These are phyloP conservation scores for Solanum sparsipilum DNA, from an alignment of 257 asterid species.

Conservation along the genomic window DNA sequence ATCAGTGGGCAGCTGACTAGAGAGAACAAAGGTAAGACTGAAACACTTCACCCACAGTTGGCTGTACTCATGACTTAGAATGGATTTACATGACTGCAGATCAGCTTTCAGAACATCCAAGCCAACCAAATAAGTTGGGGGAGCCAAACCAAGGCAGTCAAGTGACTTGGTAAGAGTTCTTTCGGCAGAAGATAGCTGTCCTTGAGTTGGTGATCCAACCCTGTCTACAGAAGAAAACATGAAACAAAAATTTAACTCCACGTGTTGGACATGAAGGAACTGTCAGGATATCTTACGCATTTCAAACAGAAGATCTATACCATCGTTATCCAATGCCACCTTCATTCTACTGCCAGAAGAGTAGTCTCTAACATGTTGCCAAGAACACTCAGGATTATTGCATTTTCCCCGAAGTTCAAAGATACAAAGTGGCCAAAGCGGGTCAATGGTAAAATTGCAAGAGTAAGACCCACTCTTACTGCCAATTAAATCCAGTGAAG, in stretches of 20 bases:
- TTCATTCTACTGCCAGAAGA: not conserved
- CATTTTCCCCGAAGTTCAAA: constrained; percentile 48
- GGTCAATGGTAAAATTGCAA: constrained; percentile 28
- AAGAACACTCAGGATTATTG: constrained; percentile 36
- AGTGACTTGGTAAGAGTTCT: constrained; percentile 11
- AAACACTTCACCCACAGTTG: constrained; percentile 29
- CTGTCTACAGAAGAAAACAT: constrained; percentile 12
- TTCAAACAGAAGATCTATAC: constrained; percentile 5
- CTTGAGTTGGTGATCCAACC: constrained; percentile 6
- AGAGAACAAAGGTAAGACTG: constrained; percentile 32
- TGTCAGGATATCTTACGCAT: not conserved
- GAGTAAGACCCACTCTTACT: constrained; percentile 27
- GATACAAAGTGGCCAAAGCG: constrained; percentile 43
- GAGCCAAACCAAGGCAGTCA: constrained; percentile 10
- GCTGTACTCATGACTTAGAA: constrained; percentile 15
- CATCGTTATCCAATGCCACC: constrained; percentile 1
- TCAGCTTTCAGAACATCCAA: constrained; percentile 27
- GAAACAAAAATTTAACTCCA: not conserved
- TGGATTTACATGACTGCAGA: constrained; percentile 10
- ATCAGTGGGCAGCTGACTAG: constrained; percentile 24
- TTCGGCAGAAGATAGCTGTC: not conserved
- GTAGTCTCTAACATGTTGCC: constrained; percentile 35
- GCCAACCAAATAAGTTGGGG: constrained; percentile 33
- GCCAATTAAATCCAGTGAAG: constrained; percentile 4
- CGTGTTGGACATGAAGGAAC: not conserved